These are phyloP conservation scores for Neonectria neomacrospora DNA, from an alignment of 2,329 filamentous ascomycete species.

Conservation along the genomic window DNA sequence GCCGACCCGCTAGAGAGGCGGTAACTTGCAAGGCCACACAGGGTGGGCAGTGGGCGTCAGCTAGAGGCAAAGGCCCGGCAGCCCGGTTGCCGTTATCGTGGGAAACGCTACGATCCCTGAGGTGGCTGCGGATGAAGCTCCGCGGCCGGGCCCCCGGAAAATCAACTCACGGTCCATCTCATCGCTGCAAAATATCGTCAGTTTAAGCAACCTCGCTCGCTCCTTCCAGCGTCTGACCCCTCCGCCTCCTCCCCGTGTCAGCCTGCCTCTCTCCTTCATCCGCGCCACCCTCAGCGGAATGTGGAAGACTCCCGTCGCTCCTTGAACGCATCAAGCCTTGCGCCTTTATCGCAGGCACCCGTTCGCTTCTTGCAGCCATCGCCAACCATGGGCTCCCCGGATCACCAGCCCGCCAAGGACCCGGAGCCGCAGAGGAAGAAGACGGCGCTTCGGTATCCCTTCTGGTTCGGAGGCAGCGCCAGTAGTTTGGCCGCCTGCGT, in stretches of 20 bases:
- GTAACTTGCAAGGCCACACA: neutral
- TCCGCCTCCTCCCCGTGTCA: constrained; percentile 6
- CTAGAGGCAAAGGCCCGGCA: constrained; percentile 1
- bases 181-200: constrained; percentile 19
- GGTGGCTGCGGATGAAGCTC: constrained; percentile 16
- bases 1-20: neutral
- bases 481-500: constrained; percentile 91
- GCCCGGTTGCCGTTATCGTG: constrained; percentile 15
- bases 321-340: constrained; percentile 16
- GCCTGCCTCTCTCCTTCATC: constrained; percentile 15
- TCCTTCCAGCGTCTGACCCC: neutral
- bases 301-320: constrained; percentile 22
- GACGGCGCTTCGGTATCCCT: constrained; percentile 71
- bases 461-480: constrained; percentile 97
- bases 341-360: constrained; percentile 15
- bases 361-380: neutral
- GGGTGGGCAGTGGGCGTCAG: neutral
- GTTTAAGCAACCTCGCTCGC: constrained; percentile 12
- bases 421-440: constrained; percentile 52
- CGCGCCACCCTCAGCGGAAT: constrained; percentile 23
- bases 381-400: constrained; percentile 37
- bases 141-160: constrained; percentile 27
- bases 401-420: constrained; percentile 33
- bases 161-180: constrained; percentile 21
- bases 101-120: constrained; percentile 14